Base-by-base conservation (phyloP, 2,329 filamentous ascomycete genomes). In the Lizonia empirigonia region DNA sequence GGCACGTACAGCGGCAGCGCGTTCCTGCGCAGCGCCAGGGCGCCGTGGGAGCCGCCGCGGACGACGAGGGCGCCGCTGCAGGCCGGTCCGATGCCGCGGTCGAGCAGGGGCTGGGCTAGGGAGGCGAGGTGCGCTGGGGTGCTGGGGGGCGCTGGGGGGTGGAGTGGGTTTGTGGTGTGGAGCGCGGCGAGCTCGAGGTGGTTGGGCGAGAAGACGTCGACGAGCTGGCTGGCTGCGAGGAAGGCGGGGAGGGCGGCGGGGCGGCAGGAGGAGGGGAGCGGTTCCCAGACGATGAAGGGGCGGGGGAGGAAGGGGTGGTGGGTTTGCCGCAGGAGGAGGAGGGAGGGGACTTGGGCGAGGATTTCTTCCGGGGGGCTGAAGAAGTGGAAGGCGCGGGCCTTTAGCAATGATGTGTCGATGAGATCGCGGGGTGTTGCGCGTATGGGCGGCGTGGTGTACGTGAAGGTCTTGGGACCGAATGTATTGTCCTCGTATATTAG, bases 191-290 rank as follows among this genome's bases (percentile, higher is more conserved):
- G 24, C 46, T 67, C 62, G 19, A 65, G 26, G 39, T 65, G 62
- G 45, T 67, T 67, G 3, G 62, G 62, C 24, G 60, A 67, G 48
- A 65, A 63, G 6, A 67, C 50, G 33, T 63, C 54, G 19, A 64
- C 62, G 4, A 59, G 27, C 18, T 51, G 52, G 35, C 55, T 59
- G 4, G 63, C 60, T 24, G 53, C 19, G 1, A 53, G 18, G 26
- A 60, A 58, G 1, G 36, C n/a, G 6, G 44, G 27, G 3, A 35
- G 41, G 29, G 57, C 59, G 4, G 29, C n/a, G 8, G 27, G 24
- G 12, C 30, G 46, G 18, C 62, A 64, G 4, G 57, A 32, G 12
- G 48, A 44, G n/a, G 63, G 63, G 7, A 64, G 29, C 5, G 61
- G 60, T 32, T 65, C 63, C 63, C 59, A 63, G n/a, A 63, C 56